Evolutionary conservation across 2,329 filamentous ascomycete species (phyloP).

Genomic region (Curvularia verruculosa): DNA sequence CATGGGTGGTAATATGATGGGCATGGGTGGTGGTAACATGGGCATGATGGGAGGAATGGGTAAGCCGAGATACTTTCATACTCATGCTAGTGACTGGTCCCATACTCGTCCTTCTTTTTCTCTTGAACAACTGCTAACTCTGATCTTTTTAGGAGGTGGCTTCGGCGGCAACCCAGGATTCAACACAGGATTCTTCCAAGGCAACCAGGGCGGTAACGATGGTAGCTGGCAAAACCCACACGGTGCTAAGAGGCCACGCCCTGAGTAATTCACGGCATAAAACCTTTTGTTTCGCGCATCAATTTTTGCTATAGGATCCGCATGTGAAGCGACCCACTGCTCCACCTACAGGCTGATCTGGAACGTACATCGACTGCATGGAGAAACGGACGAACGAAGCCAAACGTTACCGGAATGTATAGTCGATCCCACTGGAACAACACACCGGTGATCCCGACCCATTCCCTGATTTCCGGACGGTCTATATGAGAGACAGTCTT

Average conservation of each 20-base stretch:
- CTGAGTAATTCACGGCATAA: slow-evolving; percentile 58
- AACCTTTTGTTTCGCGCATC: not conserved
- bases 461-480: not conserved
- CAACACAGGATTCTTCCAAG: slow-evolving; percentile 73
- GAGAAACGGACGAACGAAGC: slow-evolving; percentile 1
- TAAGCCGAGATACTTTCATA: slow-evolving; percentile 25
- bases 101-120: not conserved
- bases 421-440: not conserved
- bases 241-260: slow-evolving; percentile 77
- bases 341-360: not conserved
- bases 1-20: slow-evolving; percentile 48
- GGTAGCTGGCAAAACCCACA: slow-evolving; percentile 78
- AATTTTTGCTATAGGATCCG: not conserved
- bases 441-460: not conserved
- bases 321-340: not conserved
- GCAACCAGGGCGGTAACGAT: slow-evolving; percentile 56
- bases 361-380: not conserved
- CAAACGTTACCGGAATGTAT: not conserved
- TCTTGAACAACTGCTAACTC: slow-evolving; percentile 16
- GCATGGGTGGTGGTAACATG: slow-evolving; percentile 36
- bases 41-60: slow-evolving; percentile 47
- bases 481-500: not conserved
- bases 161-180: slow-evolving; percentile 73
- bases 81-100: slow-evolving; percentile 7
- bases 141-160: slow-evolving; percentile 45